Evolutionary conservation across 768 basidiomycete species (phyloP).

Genomic region (Trametes gibbosa): DNA sequence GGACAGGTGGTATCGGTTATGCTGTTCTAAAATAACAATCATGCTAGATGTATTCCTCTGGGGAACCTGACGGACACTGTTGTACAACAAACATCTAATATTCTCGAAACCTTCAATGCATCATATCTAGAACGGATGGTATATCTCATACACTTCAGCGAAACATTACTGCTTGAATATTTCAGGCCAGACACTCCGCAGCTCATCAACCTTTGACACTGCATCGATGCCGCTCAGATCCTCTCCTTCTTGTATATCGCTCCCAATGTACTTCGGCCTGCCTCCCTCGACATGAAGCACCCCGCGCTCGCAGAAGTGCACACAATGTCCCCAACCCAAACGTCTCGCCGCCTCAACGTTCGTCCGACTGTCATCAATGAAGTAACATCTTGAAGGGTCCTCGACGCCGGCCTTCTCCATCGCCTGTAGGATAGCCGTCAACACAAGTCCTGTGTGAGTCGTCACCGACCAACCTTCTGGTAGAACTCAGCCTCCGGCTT

Average conservation of each 20-base stretch:
- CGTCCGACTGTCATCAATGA: conserved; percentile 71
- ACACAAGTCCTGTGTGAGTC: not conserved
- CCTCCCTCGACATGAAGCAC: conserved; percentile 64
- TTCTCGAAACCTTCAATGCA: too few species aligned
- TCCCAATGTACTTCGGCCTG: conserved; percentile 43
- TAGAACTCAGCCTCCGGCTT: conserved; percentile 81
- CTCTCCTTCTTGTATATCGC: conserved; percentile 36
- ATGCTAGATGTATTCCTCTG: not conserved
- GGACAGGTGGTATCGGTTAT: conserved; percentile 76
- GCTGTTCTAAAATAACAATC: conserved; percentile 41
- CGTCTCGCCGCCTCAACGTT: conserved; percentile 68
- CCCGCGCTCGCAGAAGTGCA: conserved; percentile 73
- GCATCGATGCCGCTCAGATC: conserved; percentile 46
- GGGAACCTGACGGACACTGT: not conserved
- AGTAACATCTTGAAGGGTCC: conserved; percentile 71
- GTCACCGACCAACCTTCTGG: conserved; percentile 42
- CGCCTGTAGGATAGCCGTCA: conserved; percentile 44
- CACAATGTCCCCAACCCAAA: conserved; percentile 71
- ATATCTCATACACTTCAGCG: too few species aligned
- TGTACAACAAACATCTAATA: not conserved
- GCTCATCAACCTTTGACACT: conserved; percentile 59
- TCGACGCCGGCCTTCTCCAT: conserved; percentile 56
- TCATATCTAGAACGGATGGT: not conserved
- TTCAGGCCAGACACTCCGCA: conserved; percentile 72
- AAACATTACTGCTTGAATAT: conserved; percentile 49